phyloP scores from a whole-genome alignment of 164 flowering plant genomes.

The Pachysandra terminalis region DNA sequence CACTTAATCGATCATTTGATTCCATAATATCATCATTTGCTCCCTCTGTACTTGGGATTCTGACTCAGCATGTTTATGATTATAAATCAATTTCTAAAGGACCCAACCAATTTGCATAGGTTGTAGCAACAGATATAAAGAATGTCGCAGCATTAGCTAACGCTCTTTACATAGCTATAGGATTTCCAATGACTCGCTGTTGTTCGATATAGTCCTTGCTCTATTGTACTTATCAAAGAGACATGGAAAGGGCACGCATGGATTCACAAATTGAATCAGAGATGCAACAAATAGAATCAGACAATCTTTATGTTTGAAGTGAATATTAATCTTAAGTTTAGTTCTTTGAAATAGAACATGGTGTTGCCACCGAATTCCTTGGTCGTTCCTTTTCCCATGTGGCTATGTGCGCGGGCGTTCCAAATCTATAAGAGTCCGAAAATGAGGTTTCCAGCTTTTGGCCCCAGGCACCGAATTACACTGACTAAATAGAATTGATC shows the following conservation, averaged over 20 bases:
- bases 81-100: no score
- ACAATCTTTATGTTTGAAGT: no score
- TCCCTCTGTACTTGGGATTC: no score
- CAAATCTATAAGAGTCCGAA: no score
- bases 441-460: no score
- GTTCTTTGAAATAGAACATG: no score
- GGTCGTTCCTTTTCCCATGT: no score
- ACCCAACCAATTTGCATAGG: constrained; percentile 43
- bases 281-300: no score
- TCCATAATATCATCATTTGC: constrained; percentile 82
- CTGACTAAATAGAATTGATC: constrained; percentile 33
- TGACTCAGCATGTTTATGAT: no score
- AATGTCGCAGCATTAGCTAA: constrained; percentile 82
- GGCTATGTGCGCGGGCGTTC: no score
- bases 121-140: constrained; percentile 65
- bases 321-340: no score
- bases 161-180: constrained; percentile 77
- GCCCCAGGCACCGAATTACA: constrained; percentile 40
- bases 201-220: constrained; percentile 78
- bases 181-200: constrained; percentile 74
- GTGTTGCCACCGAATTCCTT: no score
- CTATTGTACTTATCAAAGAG: constrained; percentile 75
- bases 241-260: constrained; percentile 72
- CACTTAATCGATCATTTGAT: constrained; percentile 80
- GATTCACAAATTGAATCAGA: constrained; percentile 63